phyloP scores from a whole-genome alignment of 495 filamentous ascomycete genomes.

The Neurospora sp. region DNA sequence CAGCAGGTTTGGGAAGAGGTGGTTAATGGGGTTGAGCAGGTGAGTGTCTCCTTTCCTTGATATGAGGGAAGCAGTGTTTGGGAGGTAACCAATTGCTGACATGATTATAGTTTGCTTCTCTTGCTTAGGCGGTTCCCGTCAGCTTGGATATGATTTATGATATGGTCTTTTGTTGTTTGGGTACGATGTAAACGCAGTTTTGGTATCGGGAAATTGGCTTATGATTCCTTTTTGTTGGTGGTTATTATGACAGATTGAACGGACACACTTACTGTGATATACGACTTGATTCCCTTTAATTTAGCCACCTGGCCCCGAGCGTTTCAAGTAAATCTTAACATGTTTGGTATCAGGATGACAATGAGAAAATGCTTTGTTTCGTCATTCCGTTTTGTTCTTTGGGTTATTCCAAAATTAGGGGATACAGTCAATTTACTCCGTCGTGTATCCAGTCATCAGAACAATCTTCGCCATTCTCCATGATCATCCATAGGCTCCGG shows the following conservation, averaged over 20 bases:
- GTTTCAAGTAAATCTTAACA: too few species aligned
- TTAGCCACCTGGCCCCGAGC: not conserved
- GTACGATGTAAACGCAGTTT: not conserved
- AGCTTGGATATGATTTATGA: not conserved
- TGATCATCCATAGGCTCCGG: not conserved
- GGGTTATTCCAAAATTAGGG: not conserved
- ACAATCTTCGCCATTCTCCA: not conserved
- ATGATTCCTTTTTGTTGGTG: not conserved
- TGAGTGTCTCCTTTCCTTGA: slow-evolving; percentile 17
- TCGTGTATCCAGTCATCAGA: not conserved
- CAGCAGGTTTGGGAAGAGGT: slow-evolving; percentile 74
- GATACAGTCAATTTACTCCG: not conserved
- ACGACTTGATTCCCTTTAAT: not conserved
- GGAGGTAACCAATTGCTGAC: not conserved
- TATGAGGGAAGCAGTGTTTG: not conserved
- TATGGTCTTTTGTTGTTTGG: not conserved
- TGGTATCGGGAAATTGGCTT: too few species aligned
- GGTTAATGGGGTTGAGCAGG: slow-evolving; percentile 59
- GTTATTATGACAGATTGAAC: not conserved
- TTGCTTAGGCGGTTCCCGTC: not conserved
- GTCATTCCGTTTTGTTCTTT: not conserved
- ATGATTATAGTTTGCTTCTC: not conserved
- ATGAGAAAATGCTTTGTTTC: not conserved
- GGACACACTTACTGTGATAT: not conserved
- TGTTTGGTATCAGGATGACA: not conserved